Evolutionary conservation across 2,329 filamentous ascomycete genomes (phyloP), one percentile per base, ranked within the genome.

Genomic region (Neodidymelliopsis sp.): DNA sequence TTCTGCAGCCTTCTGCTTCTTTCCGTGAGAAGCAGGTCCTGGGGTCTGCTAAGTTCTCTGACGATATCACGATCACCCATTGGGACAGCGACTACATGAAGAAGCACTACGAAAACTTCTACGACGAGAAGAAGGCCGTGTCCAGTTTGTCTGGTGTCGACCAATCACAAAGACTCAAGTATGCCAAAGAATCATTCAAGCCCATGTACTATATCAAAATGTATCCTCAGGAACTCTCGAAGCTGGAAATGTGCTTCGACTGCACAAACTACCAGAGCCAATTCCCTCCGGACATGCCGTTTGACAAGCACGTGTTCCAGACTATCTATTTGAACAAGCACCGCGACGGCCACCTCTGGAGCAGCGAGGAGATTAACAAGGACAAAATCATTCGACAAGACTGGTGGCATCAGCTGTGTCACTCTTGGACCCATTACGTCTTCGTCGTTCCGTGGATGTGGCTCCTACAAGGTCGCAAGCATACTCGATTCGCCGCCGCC

Each of bases 251-350:
- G 79, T 86, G 82, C 47, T 91, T 90, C 71, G 86, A 91, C 69
- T 88, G 85, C 73, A 87, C 84, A 27, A 88, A 89, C 66, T 90
- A 90, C 71, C 87, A 91, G 66, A 80, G 85, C 33, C 87, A 90
- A 64, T 87, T 91, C 54, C 70, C 71, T 4, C 83, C 84, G 1
- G 69, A 75, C 2, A 74, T 81, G 0, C 76, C 78, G 0, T 79
- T 81, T 41, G 79, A 83, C 19, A 77, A 82, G 40, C 86, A 89
- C 60, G 81, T 90, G 12, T 90, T 88, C 66, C 87, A 91, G 58
- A 86, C 82, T 7, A 87, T 87, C 42, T 87, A 85, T 63, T 75
- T 88, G 4, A 83, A 87, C 68, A 84, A 84, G 49, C 71, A 78
- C 3, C 65, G 78, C 2, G 77, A 81, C 52, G 69, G 74, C 6